Evolutionary conservation across 805 yeast genomes (phyloP).

Genomic region (Kuraishia hungarica): DNA sequence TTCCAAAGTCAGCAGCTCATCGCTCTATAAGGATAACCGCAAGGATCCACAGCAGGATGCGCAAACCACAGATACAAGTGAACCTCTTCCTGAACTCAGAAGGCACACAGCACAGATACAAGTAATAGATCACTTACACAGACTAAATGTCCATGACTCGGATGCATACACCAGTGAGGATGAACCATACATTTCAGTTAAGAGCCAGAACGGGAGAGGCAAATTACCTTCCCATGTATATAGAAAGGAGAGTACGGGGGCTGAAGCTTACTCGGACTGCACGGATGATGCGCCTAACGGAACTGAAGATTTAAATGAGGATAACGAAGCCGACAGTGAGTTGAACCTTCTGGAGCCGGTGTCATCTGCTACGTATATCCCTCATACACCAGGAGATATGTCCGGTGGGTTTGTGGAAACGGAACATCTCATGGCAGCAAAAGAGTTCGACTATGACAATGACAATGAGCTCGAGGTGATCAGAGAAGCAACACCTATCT

Average conservation of each 20-base stretch:
- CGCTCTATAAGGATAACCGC: conserved; percentile 1
- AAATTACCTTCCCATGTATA: not conserved
- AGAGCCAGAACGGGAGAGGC: not conserved
- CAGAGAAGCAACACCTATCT: not conserved
- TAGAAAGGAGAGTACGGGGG: not conserved
- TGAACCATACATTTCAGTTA: not conserved
- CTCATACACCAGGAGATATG: conserved; percentile 41
- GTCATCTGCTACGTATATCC: conserved; percentile 64
- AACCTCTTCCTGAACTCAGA: not conserved
- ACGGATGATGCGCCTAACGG: no score
- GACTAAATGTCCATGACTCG: not conserved
- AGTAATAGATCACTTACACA: not conserved
- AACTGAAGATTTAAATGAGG: not conserved
- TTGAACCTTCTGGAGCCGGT: conserved; percentile 40
- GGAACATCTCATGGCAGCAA: conserved; percentile 40
- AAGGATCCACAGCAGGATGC: not conserved
- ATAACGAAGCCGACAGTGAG: not conserved
- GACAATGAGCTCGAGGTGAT: conserved; percentile 1
- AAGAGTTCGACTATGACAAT: conserved; percentile 33
- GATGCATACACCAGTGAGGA: not conserved
- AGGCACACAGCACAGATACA: not conserved
- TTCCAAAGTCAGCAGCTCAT: not conserved
- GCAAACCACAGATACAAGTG: not conserved
- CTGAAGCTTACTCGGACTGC: conserved; percentile 4
- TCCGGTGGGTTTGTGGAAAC: conserved; percentile 8